These are phyloP conservation scores for Trametes hirsuta DNA, from an alignment of 1,284 basidiomycete genomes.

Conservation along the genomic window DNA sequence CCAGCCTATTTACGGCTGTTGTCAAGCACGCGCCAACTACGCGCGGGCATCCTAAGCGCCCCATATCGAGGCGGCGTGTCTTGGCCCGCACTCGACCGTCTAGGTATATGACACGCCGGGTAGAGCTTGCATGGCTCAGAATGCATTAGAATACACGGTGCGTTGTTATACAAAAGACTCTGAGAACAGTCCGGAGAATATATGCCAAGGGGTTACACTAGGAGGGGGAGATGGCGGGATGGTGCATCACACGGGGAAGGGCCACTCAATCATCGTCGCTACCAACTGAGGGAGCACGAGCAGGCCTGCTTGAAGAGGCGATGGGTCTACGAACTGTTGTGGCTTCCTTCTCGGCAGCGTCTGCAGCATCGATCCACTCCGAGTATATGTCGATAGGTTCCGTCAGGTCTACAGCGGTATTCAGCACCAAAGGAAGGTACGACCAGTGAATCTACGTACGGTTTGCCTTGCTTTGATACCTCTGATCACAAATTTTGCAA, in stretches of 20 bases:
- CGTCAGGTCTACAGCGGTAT: slow-evolving; percentile 62
- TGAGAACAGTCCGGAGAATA: slow-evolving; percentile 9
- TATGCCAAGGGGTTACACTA: neutral
- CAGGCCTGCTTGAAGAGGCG: slow-evolving; percentile 61
- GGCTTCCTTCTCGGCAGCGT: slow-evolving; percentile 74
- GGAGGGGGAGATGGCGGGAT: neutral
- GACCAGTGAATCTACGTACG: slow-evolving; percentile 55
- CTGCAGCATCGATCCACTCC: slow-evolving; percentile 91
- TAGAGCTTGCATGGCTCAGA: neutral
- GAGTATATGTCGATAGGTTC: slow-evolving; percentile 91
- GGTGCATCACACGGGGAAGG: neutral
- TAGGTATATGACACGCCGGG: neutral
- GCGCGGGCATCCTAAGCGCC: slow-evolving; percentile 22
- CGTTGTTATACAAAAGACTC: slow-evolving; percentile 20
- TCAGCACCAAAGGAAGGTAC: slow-evolving; percentile 15
- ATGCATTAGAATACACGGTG: slow-evolving; percentile 17
- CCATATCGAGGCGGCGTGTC: slow-evolving; percentile 11
- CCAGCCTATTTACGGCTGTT: slow-evolving; percentile 33
- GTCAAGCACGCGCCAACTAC: slow-evolving; percentile 31
- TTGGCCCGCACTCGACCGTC: neutral
- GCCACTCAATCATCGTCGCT: slow-evolving; percentile 45
- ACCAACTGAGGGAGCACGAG: slow-evolving; percentile 37
- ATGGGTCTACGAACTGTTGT: slow-evolving; percentile 49
- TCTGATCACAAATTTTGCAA: slow-evolving; percentile 81
- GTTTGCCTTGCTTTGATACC: slow-evolving; percentile 83